Percentiles rank a stretch among this genome's conserved stretches.
phyloP scores from a whole-genome alignment of 345 rosid genomes.

The Populus tremula region DNA sequence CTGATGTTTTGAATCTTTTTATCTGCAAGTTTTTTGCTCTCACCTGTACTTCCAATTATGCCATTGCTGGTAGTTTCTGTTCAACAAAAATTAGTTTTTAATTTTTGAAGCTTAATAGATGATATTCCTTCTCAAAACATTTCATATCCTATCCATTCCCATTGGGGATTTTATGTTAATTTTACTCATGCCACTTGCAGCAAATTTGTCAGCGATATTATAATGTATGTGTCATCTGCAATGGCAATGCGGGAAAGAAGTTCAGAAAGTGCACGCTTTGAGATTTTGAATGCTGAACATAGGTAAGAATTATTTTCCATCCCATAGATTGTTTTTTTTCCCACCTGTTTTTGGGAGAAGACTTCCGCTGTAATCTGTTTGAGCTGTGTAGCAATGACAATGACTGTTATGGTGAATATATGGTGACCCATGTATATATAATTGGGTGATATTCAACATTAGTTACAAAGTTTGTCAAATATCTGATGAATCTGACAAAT shows the following conservation, averaged over 20 bases:
- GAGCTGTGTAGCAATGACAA: background rate
- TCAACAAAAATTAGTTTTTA: background rate
- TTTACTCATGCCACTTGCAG: slow-evolving; percentile 48
- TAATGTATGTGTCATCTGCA: slow-evolving; percentile 84
- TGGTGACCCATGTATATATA: background rate
- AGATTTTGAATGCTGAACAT: slow-evolving; percentile 68
- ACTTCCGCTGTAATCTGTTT: background rate
- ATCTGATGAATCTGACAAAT: background rate
- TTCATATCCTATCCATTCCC: background rate
- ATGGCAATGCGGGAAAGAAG: slow-evolving; percentile 90
- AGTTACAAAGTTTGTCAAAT: too few relatives aligned
- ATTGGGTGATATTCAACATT: background rate
- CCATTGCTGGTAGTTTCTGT: too few relatives aligned
- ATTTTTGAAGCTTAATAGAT: background rate
- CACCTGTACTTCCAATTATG: too few relatives aligned
- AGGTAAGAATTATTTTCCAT: slow-evolving; percentile 44
- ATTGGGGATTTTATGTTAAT: slow-evolving; percentile 13
- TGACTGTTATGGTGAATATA: background rate
- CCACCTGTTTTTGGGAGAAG: background rate
- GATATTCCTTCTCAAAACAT: background rate
- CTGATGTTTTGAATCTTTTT: background rate
- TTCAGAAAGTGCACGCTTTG: slow-evolving; percentile 94
- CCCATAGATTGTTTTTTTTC: background rate
- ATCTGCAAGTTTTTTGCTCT: background rate
- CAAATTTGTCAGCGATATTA: slow-evolving; percentile 75